A percentile compares a stretch with the other conserved stretches of the same genome.
phyloP scores from a whole-genome alignment of 176 grass and related monocot genomes.

The Paspalum vaginatum region DNA sequence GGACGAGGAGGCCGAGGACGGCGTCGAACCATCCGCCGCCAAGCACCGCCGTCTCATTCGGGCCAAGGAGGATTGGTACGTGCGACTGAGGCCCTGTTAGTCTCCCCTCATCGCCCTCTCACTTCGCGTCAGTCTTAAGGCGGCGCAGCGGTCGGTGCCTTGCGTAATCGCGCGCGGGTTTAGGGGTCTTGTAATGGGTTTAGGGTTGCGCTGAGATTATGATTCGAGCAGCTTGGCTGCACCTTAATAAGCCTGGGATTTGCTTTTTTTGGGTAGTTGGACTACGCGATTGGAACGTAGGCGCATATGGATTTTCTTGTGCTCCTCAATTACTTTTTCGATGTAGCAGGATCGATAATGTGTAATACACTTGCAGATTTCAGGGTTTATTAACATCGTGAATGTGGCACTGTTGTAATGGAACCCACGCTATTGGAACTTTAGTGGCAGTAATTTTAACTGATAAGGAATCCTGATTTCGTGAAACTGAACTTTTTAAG shows the following conservation, averaged over 20 bases:
- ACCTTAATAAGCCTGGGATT: neutral
- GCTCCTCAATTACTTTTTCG: neutral
- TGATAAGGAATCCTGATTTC: too few species aligned
- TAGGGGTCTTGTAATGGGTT: conserved; percentile 1
- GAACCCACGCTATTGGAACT: neutral
- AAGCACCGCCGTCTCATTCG: conserved; percentile 51
- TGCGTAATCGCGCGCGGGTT: conserved; percentile 9
- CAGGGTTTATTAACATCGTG: neutral
- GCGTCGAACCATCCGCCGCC: conserved; percentile 43
- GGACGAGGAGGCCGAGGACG: conserved; percentile 56
- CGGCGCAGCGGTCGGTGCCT: neutral
- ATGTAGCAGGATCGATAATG: neutral
- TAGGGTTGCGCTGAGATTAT: conserved; percentile 1
- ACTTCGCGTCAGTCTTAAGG: neutral
- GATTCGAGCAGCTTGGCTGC: neutral
- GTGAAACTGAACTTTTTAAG: neutral
- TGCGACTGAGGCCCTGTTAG: neutral
- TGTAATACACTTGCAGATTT: neutral
- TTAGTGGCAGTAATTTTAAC: neutral
- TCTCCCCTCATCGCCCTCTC: neutral
- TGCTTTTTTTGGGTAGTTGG: conserved; percentile 18
- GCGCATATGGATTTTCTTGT: neutral
- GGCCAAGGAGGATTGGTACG: conserved; percentile 78
- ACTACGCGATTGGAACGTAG: neutral
- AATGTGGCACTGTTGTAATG: neutral